These are phyloP conservation scores for Cyclotella atomus DNA, from an alignment of 108 stramenopile genomes.

Conservation along the genomic window DNA sequence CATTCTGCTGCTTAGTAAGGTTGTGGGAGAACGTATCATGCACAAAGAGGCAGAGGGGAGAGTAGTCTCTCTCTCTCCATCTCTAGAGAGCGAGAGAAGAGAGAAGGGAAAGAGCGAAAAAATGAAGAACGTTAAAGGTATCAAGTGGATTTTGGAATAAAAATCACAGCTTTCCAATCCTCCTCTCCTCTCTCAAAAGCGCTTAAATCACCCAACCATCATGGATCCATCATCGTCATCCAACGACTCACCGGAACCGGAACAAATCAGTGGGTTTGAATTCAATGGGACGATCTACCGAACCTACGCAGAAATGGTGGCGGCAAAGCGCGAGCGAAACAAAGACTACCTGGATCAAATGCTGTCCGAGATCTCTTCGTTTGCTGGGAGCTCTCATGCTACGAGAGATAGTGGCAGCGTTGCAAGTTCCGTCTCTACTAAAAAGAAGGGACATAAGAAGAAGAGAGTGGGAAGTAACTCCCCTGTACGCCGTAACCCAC, in stretches of 20 bases:
- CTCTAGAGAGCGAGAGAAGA: too few species aligned
- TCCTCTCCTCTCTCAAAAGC: too few species aligned
- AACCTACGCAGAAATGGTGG: slow-evolving; percentile 31
- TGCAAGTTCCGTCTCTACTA: not conserved
- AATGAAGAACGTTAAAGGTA: too few species aligned
- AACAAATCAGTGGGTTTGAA: slow-evolving; percentile 5
- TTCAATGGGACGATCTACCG: slow-evolving; percentile 19
- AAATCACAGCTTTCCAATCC: too few species aligned
- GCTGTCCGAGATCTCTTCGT: slow-evolving; percentile 11
- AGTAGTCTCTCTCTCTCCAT: too few species aligned
- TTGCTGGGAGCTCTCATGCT: not conserved
- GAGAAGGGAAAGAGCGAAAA: too few species aligned
- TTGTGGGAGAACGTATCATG: too few species aligned
- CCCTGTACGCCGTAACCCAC: slow-evolving; percentile 10
- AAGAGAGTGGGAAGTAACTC: not conserved
- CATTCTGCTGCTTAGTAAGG: too few species aligned
- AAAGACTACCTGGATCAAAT: slow-evolving; percentile 2
- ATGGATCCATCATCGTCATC: not conserved
- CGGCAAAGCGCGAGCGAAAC: slow-evolving; percentile 27
- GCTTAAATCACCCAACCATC: not conserved
- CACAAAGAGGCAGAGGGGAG: too few species aligned
- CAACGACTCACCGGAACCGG: not conserved
- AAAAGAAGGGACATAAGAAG: not conserved
- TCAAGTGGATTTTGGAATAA: too few species aligned
- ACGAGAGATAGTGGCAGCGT: not conserved